Evolutionary conservation across 2,329 filamentous ascomycete species (phyloP).

Genomic region (Diaporthe sp.): DNA sequence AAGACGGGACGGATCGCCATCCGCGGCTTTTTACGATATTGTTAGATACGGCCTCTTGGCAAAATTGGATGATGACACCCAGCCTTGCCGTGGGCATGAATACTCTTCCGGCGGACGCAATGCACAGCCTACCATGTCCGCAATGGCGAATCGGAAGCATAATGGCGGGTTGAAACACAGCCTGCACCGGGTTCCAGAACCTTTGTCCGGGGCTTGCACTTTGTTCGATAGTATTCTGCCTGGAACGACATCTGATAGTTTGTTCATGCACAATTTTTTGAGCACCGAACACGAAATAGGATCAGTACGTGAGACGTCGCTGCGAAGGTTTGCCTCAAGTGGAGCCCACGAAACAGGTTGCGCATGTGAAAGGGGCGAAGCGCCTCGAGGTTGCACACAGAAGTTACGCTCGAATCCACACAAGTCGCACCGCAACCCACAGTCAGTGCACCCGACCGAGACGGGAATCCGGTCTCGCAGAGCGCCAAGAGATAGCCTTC

Average conservation of each 20-base stretch:
- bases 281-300: not conserved
- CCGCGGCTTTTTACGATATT: not conserved
- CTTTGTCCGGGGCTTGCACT: not conserved
- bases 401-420: constrained; percentile 5
- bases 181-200: not conserved
- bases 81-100: not conserved
- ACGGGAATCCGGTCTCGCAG: constrained; percentile 9
- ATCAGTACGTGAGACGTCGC: not conserved
- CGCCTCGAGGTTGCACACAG: not conserved
- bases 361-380: not conserved
- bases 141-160: not conserved
- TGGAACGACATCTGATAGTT: not conserved
- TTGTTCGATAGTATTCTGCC: not conserved
- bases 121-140: not conserved
- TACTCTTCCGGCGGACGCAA: not conserved
- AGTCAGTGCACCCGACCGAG: not conserved
- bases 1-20: not conserved
- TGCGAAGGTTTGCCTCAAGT: not conserved
- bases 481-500: not conserved
- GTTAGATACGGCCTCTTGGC: not conserved
- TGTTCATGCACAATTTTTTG: not conserved
- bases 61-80: not conserved
- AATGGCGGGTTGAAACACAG: constrained; percentile 1
- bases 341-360: not conserved
- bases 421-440: not conserved